These are phyloP conservation scores for Ustanciosporium gigantosporum DNA, from an alignment of 1,284 basidiomycete species.

Conservation along the genomic window DNA sequence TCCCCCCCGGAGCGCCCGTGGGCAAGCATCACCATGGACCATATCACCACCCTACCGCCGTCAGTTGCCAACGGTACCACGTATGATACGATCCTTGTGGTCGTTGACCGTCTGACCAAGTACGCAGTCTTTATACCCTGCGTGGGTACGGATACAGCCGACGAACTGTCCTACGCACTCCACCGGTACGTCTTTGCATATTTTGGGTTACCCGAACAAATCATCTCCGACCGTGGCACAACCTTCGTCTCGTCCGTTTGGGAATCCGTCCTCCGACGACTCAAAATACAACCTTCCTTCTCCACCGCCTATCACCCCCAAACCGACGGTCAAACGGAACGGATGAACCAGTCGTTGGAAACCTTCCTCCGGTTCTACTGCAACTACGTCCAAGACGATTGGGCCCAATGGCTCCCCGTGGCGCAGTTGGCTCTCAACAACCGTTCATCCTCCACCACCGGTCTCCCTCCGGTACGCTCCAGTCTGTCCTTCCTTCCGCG, in stretches of 20 bases:
- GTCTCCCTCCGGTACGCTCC: neutral
- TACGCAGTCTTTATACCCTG: slow-evolving; percentile 66
- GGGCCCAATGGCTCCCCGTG: neutral
- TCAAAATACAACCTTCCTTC: slow-evolving; percentile 34
- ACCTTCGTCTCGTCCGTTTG: slow-evolving; percentile 60
- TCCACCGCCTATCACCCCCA: slow-evolving; percentile 61
- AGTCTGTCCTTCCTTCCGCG: neutral
- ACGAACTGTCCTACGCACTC: slow-evolving; percentile 50
- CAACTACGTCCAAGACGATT: slow-evolving; percentile 23
- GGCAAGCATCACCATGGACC: slow-evolving; percentile 64
- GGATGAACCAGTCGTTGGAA: slow-evolving; percentile 63
- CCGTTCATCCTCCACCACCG: neutral
- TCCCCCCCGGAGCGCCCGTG: slow-evolving; percentile 61
- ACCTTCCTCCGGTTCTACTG: slow-evolving; percentile 45
- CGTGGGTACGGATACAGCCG: slow-evolving; percentile 57
- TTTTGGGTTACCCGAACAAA: slow-evolving; percentile 59
- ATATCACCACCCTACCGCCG: slow-evolving; percentile 62
- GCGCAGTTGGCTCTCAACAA: neutral
- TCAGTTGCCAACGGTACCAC: slow-evolving; percentile 50
- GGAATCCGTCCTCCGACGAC: slow-evolving; percentile 37
- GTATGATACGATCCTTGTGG: slow-evolving; percentile 18
- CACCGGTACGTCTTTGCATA: slow-evolving; percentile 52
- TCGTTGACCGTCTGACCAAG: slow-evolving; percentile 63
- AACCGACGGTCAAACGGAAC: slow-evolving; percentile 65
- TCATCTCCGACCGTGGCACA: slow-evolving; percentile 62